Percentiles rank a stretch among this genome's conserved stretches.
Evolutionary conservation across 75 land plant species (phyloP).

Genomic region (Cupressus sempervirens): DNA sequence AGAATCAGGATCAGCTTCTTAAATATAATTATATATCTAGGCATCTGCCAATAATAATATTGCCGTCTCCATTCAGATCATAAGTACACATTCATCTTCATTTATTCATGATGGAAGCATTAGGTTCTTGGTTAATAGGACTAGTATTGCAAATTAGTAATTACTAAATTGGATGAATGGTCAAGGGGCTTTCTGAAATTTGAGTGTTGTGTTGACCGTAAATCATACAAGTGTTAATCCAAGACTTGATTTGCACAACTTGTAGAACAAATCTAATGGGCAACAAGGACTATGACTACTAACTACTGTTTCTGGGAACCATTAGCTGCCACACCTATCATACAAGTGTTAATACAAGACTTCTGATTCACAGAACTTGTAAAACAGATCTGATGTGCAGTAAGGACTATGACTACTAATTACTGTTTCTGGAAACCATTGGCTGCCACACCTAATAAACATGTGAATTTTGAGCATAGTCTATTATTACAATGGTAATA

Average conservation of each 20-base stretch:
- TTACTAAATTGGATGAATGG: neutral
- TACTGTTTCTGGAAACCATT: neutral
- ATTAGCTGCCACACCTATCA: no score
- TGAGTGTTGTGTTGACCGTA: neutral
- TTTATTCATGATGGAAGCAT: neutral
- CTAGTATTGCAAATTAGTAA: neutral
- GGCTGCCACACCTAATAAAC: neutral
- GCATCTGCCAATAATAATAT: no score
- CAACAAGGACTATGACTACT: neutral
- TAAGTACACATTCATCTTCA: neutral
- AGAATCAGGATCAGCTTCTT: no score
- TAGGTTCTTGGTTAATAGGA: neutral
- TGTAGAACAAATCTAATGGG: neutral
- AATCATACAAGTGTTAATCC: neutral
- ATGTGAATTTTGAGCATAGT: neutral
- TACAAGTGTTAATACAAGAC: neutral
- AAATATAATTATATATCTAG: no score
- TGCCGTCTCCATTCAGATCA: no score
- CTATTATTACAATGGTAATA: neutral
- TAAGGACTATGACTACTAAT: neutral
- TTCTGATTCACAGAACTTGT: neutral
- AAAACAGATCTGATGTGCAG: neutral
- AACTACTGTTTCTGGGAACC: neutral
- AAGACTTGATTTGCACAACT: neutral
- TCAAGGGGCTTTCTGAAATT: neutral